These are phyloP conservation scores for Cordyceps cateniannulata DNA, from an alignment of 2,329 filamentous ascomycete genomes.

Conservation along the genomic window DNA sequence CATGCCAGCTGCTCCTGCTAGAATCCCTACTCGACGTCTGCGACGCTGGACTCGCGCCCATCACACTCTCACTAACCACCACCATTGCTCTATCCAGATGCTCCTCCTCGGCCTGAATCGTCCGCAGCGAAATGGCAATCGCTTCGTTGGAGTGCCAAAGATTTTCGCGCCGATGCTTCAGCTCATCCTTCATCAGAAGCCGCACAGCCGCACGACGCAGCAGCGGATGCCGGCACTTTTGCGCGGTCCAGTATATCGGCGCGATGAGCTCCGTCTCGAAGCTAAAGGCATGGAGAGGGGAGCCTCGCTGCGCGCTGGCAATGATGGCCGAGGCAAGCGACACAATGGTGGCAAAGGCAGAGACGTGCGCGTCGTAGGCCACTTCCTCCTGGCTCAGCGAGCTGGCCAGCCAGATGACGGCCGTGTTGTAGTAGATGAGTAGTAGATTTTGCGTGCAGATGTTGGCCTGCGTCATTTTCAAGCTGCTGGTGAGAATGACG, in stretches of 20 bases:
- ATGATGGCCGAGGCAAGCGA: slow-evolving; percentile 26
- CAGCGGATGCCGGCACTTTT: slow-evolving; percentile 35
- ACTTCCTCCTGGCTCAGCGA: slow-evolving; percentile 25
- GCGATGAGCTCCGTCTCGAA: slow-evolving; percentile 38
- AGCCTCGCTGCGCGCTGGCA: slow-evolving; percentile 8
- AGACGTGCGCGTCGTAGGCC: slow-evolving; percentile 28
- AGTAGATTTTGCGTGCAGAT: slow-evolving; percentile 23
- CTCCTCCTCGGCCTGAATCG: slow-evolving; percentile 32
- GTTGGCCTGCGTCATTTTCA: slow-evolving; percentile 10
- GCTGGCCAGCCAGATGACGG: slow-evolving; percentile 27
- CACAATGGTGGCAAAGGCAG: slow-evolving; percentile 32
- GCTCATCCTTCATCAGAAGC: slow-evolving; percentile 26
- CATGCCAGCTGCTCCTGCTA: not conserved
- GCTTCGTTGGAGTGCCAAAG: slow-evolving; percentile 31
- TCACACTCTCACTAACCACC: not conserved
- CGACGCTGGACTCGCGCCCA: not conserved
- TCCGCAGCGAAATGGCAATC: slow-evolving; percentile 25
- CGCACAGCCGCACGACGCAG: slow-evolving; percentile 32
- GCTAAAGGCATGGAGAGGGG: slow-evolving; percentile 25
- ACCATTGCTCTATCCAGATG: not conserved
- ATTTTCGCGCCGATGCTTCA: slow-evolving; percentile 30
- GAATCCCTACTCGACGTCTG: not conserved
- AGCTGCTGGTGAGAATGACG: slow-evolving; percentile 18
- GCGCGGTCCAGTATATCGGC: slow-evolving; percentile 34
- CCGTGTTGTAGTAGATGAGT: slow-evolving; percentile 30